phyloP scores from a whole-genome alignment of 2,329 filamentous ascomycete species.

The Pseudogymnoascus sp. region DNA sequence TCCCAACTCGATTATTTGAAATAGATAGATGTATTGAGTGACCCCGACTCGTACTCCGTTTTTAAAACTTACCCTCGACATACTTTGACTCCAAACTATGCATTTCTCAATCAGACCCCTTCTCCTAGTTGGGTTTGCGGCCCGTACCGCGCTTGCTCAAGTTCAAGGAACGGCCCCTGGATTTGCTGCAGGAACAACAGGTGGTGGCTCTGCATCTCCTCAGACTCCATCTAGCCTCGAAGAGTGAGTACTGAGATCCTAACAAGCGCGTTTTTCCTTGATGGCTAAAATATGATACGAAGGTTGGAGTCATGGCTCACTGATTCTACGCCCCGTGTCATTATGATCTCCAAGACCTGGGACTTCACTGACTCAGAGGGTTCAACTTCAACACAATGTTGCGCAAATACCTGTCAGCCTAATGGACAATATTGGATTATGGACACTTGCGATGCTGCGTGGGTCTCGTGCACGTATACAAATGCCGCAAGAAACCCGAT shows the following conservation, averaged over 20 bases:
- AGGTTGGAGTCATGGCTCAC: constrained; percentile 53
- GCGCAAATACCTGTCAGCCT: neutral
- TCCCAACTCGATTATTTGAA: neutral
- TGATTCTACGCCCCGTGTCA: constrained; percentile 45
- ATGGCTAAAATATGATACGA: constrained; percentile 30
- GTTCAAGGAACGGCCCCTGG: neutral
- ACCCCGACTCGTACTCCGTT: neutral
- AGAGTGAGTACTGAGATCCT: constrained; percentile 26
- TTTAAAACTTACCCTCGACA: too few species aligned
- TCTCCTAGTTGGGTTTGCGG: neutral
- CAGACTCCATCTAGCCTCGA: constrained; percentile 45
- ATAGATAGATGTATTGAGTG: neutral
- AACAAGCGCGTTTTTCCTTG: neutral
- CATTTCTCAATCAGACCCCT: neutral
- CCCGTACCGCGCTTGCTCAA: neutral
- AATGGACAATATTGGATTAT: neutral
- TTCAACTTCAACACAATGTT: neutral
- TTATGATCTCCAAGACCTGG: constrained; percentile 45
- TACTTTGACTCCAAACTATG: neutral
- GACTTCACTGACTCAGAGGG: neutral
- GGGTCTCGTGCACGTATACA: constrained; percentile 15
- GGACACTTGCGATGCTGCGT: neutral
- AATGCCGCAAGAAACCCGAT: constrained; percentile 22
- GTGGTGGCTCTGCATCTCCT: constrained; percentile 46
- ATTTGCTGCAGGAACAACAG: constrained; percentile 32